These are phyloP conservation scores for Ascochyta rabiei DNA, from an alignment of 2,329 filamentous ascomycete genomes.

Conservation along the genomic window DNA sequence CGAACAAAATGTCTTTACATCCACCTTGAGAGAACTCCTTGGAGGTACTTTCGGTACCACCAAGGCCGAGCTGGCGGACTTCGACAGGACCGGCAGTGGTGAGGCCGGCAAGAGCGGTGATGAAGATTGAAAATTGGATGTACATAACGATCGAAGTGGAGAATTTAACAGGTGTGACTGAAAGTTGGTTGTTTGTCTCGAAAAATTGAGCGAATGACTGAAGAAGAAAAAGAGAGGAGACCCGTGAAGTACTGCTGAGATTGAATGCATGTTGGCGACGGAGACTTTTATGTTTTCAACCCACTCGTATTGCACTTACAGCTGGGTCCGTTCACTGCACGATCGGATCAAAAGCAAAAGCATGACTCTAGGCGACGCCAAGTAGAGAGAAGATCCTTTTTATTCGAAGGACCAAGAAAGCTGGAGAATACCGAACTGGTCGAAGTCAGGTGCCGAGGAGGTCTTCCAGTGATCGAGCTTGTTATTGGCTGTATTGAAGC, in stretches of 20 bases:
- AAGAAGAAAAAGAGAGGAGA: constrained; percentile 1
- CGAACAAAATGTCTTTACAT: constrained; percentile 54
- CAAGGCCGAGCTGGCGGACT: constrained; percentile 27
- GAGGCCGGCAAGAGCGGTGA: constrained; percentile 29
- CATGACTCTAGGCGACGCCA: background rate
- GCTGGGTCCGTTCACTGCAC: background rate
- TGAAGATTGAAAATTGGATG: constrained; percentile 28
- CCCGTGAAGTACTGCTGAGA: constrained; percentile 1
- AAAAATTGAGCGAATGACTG: constrained; percentile 5
- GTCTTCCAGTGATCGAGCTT: background rate
- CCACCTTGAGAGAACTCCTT: constrained; percentile 50
- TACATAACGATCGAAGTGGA: constrained; percentile 27
- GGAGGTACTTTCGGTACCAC: constrained; percentile 32
- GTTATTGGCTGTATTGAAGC: constrained; percentile 6
- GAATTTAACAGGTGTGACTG: background rate
- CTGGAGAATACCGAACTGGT: constrained; percentile 4
- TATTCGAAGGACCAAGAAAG: background rate
- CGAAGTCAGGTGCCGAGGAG: constrained; percentile 8
- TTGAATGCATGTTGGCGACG: background rate
- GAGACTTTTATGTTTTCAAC: background rate
- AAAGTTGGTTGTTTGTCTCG: background rate
- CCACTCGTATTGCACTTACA: background rate
- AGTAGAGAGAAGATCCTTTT: background rate
- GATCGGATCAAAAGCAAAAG: background rate
- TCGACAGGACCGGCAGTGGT: constrained; percentile 31